Evolutionary conservation across 352 stramenopile genomes (phyloP).

Genomic region (Peronospora farinosa): DNA sequence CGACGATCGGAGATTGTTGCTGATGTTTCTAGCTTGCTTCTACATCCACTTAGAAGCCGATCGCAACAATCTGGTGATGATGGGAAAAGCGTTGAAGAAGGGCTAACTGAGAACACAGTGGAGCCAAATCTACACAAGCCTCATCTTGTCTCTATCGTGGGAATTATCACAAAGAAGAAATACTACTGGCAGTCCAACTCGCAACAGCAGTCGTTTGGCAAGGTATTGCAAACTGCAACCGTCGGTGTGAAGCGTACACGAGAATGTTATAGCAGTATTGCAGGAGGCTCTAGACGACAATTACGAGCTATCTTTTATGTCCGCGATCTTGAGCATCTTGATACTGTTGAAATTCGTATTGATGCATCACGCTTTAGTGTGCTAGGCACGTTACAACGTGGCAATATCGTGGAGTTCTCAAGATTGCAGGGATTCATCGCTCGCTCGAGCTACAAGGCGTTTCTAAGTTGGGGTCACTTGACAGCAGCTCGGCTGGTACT

Average conservation of each 20-base stretch:
- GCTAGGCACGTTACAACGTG: constrained; percentile 24
- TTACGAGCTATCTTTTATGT: constrained; percentile 32
- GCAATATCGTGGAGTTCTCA: constrained; percentile 44
- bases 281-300: constrained; percentile 3
- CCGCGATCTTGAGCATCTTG: constrained; percentile 36
- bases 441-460: constrained; percentile 54
- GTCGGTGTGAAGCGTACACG: constrained; percentile 11
- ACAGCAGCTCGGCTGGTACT: constrained; percentile 19
- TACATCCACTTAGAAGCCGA: constrained; percentile 13
- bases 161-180: constrained; percentile 30
- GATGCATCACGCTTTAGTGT: constrained; percentile 41
- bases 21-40: constrained; percentile 24
- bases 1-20: constrained; percentile 18
- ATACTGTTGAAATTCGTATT: constrained; percentile 44
- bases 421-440: constrained; percentile 52
- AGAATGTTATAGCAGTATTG: not conserved
- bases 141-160: constrained; percentile 31
- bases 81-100: constrained; percentile 1
- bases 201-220: constrained; percentile 4
- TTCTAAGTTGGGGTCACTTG: constrained; percentile 45
- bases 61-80: constrained; percentile 6
- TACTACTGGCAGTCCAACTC: constrained; percentile 23
- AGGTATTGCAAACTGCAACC: constrained; percentile 1
- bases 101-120: constrained; percentile 1
- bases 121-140: constrained; percentile 28